Conservation (phyloP, 1,284 basidiomycete species). For the Mycena sp. region DNA sequence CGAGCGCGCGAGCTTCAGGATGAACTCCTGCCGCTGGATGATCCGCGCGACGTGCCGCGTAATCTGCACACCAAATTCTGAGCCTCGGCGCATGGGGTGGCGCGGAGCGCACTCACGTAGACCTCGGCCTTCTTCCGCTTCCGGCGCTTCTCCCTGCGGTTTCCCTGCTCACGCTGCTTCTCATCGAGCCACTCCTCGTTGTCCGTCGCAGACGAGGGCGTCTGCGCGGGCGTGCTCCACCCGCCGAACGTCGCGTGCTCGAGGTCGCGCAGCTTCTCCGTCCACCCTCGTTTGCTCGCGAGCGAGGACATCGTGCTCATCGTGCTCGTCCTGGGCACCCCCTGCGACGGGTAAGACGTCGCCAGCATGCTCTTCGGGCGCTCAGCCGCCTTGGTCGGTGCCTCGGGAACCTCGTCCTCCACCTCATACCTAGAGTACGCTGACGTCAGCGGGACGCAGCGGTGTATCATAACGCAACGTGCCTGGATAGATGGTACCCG, state of each 20-base stretch:
- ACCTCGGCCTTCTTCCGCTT: conserved; percentile 83
- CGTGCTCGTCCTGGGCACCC: neutral
- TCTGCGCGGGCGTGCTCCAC: conserved; percentile 39
- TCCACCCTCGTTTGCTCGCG: conserved; percentile 28
- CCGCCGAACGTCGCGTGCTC: conserved; percentile 35
- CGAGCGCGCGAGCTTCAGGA: conserved; percentile 88
- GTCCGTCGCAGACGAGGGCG: conserved; percentile 27
- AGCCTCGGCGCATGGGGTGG: too few species aligned
- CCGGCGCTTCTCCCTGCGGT: conserved; percentile 60
- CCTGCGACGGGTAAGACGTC: neutral
- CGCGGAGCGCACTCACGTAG: conserved; percentile 78
- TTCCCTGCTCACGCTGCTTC: conserved; percentile 44
- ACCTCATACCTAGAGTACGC: conserved; percentile 39
- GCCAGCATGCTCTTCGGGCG: conserved; percentile 27
- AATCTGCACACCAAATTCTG: conserved; percentile 65
- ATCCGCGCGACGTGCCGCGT: conserved; percentile 92
- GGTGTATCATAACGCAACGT: conserved; percentile 27
- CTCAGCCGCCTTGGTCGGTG: neutral
- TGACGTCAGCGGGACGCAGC: too few species aligned
- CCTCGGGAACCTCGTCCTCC: conserved; percentile 25
- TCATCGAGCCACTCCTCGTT: conserved; percentile 41
- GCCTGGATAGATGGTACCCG: conserved; percentile 76
- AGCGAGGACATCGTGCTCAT: conserved; percentile 6
- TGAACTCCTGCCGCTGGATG: conserved; percentile 88
- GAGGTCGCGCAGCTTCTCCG: conserved; percentile 25